Evolutionary conservation across 139 green algal genomes (phyloP), one percentile per base, ranked within the genome.

Genomic region (Prasinococcaceae sp.): DNA sequence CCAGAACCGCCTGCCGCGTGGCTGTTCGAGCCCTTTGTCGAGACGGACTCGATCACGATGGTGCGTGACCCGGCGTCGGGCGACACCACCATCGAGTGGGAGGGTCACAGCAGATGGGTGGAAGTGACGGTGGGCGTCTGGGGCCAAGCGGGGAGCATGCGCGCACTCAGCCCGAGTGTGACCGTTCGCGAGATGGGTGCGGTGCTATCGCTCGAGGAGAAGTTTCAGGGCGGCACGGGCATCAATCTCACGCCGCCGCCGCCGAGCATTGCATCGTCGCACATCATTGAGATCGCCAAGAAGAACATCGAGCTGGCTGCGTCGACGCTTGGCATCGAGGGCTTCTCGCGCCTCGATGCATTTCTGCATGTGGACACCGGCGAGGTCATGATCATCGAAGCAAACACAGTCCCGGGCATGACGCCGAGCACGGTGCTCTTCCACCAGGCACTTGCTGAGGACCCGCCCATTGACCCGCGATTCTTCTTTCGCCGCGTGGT

Each of bases 311-410:
- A 74, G 59, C 39, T 62, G 24, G 65, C 76, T 10, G 69, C 78
- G 12, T 48, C 62, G 10, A 46, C 53, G 37, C 53, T 86, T 41
- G 76, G 64, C 0, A 36, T 86, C n/a, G 36, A 41, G 8, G 79
- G 79, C 2, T 80, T 79, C 39, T 79, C 79, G 16, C 36, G 60
- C 38, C 65, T 87, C 25, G 47, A 70, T 24, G 65, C 61, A 1
- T 84, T 84, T 43, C 43, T 88, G 38, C 69, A 88, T 50, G 55
- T 42, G 3, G 63, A 74, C 30, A 81, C 69, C 14, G 77, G 67
- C 3, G 78, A 69, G 45, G 29, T 87, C 16, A 54, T 86, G 19
- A 54, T 87, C 1, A 69, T 64, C 3, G 79, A 84, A 20, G 77
- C 79, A 9, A 73, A 82, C 57, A 68, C 61, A 0, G 47, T 77